Conservation (phyloP, 2,329 filamentous ascomycete genomes). For the Chaetomium globosum region DNA sequence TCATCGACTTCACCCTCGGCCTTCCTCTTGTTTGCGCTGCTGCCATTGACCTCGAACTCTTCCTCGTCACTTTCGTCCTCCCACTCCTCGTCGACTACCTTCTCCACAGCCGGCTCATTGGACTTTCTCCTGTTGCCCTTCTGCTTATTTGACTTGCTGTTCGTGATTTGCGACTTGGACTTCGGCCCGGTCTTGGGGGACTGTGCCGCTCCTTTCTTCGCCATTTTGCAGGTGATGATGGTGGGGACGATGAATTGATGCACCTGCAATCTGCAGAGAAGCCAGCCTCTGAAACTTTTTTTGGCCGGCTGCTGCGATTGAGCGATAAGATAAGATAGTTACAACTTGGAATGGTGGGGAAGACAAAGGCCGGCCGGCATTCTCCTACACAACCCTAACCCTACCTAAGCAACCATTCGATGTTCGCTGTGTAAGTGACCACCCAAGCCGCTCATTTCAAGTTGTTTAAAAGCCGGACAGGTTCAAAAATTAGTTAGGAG, state of each 20-base stretch:
- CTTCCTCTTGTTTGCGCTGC: slow-evolving; percentile 37
- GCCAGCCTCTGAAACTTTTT: slow-evolving; percentile 30
- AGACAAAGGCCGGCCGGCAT: too few relatives aligned
- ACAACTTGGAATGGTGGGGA: slow-evolving; percentile 17
- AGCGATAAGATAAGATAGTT: slow-evolving; percentile 34
- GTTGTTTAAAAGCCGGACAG: too few relatives aligned
- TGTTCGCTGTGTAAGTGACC: neutral
- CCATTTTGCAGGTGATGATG: slow-evolving; percentile 32
- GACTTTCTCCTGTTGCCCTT: slow-evolving; percentile 29
- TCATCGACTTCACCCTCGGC: slow-evolving; percentile 40
- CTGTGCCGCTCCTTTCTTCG: slow-evolving; percentile 34
- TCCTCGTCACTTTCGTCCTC: slow-evolving; percentile 47
- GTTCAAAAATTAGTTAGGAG: too few relatives aligned
- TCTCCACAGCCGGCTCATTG: slow-evolving; percentile 36
- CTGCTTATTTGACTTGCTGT: slow-evolving; percentile 25
- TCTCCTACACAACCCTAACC: neutral
- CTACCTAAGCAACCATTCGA: neutral
- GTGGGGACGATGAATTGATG: slow-evolving; percentile 29
- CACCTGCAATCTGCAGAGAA: slow-evolving; percentile 23
- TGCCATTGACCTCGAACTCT: slow-evolving; percentile 33
- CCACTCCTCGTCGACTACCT: slow-evolving; percentile 42
- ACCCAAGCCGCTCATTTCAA: too few relatives aligned
- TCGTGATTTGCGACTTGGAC: slow-evolving; percentile 22
- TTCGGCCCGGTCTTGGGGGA: slow-evolving; percentile 27
- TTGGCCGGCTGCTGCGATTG: slow-evolving; percentile 26